These are phyloP conservation scores for Paramyrothecium roridum DNA, from an alignment of 2,329 filamentous ascomycete species.

Conservation along the genomic window DNA sequence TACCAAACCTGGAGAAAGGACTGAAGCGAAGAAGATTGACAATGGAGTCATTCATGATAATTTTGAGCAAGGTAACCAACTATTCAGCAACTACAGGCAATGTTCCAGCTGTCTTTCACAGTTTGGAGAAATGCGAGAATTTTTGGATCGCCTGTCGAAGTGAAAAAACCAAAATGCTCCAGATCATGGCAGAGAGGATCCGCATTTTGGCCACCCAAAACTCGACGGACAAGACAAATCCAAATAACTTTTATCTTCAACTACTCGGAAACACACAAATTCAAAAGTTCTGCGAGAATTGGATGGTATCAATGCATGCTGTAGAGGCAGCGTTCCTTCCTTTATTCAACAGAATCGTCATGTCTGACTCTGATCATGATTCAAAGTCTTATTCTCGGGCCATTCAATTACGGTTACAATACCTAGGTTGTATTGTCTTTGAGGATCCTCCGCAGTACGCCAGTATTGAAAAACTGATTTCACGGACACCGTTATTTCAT, in stretches of 20 bases:
- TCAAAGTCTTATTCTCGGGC: too few species aligned
- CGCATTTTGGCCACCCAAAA: too few species aligned
- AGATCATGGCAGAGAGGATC: too few species aligned
- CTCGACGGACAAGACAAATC: too few species aligned
- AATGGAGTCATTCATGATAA: constrained; percentile 12
- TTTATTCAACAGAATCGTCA: constrained; percentile 27
- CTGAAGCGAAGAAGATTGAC: constrained; percentile 11
- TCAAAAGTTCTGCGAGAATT: constrained; percentile 7
- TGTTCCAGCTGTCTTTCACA: constrained; percentile 7
- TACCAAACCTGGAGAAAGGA: constrained; percentile 13
- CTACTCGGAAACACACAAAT: constrained; percentile 9
- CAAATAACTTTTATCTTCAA: constrained; percentile 2
- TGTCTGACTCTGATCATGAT: too few species aligned
- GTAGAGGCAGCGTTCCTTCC: constrained; percentile 26
- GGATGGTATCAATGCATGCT: constrained; percentile 4
- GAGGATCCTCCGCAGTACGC: too few species aligned
- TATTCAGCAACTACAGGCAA: not conserved
- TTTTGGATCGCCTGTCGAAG: too few species aligned
- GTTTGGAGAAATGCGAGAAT: constrained; percentile 14
- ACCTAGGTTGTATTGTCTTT: too few species aligned
- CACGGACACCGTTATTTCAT: too few species aligned
- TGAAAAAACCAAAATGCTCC: too few species aligned
- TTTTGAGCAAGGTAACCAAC: constrained; percentile 7
- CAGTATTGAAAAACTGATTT: too few species aligned
- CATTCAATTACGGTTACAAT: too few species aligned